Evolutionary conservation across 768 basidiomycete species (phyloP).

Genomic region (Suillus weaverae): DNA sequence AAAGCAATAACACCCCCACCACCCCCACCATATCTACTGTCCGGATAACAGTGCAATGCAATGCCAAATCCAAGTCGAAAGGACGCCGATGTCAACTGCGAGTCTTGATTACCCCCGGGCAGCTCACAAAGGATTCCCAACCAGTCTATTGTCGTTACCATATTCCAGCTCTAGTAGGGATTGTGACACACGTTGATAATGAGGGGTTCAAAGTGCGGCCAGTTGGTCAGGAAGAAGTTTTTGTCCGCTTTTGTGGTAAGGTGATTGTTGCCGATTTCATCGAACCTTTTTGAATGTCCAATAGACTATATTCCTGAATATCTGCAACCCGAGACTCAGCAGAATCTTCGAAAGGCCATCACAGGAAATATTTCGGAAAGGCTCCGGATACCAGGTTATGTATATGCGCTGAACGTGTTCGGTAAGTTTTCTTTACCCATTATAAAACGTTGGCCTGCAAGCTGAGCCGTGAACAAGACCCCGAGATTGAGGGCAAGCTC

Average conservation of each 20-base stretch:
- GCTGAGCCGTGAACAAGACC: slow-evolving; percentile 23
- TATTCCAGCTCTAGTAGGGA: neutral
- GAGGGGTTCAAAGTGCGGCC: slow-evolving; percentile 56
- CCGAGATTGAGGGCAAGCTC: slow-evolving; percentile 38
- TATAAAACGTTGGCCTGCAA: neutral
- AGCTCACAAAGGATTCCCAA: neutral
- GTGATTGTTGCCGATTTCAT: slow-evolving; percentile 4
- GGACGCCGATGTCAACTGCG: neutral
- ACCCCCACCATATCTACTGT: no score
- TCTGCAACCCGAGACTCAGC: slow-evolving; percentile 58
- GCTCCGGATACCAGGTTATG: slow-evolving; percentile 74
- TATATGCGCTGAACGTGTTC: slow-evolving; percentile 71
- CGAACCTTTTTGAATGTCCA: slow-evolving; percentile 8
- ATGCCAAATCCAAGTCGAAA: neutral
- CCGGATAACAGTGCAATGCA: neutral
- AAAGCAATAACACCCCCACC: neutral
- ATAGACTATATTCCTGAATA: slow-evolving; percentile 73
- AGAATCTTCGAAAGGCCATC: slow-evolving; percentile 54
- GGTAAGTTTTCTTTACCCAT: slow-evolving; percentile 7
- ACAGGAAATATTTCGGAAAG: slow-evolving; percentile 56
- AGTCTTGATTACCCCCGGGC: no score
- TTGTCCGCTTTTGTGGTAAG: slow-evolving; percentile 61
- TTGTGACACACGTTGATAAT: slow-evolving; percentile 41
- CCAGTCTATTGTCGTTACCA: neutral
- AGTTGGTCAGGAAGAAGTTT: slow-evolving; percentile 36